phyloP scores from a whole-genome alignment of 805 yeast genomes.

The Naumovozyma baii region DNA sequence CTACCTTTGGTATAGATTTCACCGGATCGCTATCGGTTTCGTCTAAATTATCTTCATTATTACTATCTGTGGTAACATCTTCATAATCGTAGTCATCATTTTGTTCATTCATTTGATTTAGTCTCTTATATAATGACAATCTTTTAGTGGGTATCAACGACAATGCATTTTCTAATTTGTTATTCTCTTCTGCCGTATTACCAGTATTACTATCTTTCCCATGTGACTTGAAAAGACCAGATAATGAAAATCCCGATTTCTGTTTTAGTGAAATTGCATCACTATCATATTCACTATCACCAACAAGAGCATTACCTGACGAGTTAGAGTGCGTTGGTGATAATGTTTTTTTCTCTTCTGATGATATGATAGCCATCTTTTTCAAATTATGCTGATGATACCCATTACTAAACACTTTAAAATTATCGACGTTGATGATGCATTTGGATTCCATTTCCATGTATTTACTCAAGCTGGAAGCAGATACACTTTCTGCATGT shows the following conservation, averaged over 20 bases:
- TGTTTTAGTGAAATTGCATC: conserved; percentile 4
- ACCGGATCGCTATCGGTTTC: neutral
- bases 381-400: conserved; percentile 24
- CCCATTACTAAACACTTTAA: conserved; percentile 23
- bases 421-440: conserved; percentile 18
- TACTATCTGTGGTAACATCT: conserved; percentile 1
- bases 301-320: neutral
- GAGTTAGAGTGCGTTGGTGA: neutral
- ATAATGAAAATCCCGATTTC: conserved; percentile 14
- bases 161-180: conserved; percentile 7
- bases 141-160: conserved; percentile 8
- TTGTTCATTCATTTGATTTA: conserved; percentile 1
- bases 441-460: conserved; percentile 8
- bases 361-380: conserved; percentile 13
- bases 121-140: neutral
- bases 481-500: conserved; percentile 23
- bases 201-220: conserved; percentile 5
- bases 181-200: neutral
- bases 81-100: conserved; percentile 1
- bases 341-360: conserved; percentile 1
- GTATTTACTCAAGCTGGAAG: conserved; percentile 8
- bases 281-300: neutral
- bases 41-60: neutral
- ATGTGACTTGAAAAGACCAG: conserved; percentile 19
- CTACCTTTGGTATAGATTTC: conserved; percentile 11